These are phyloP conservation scores for Xylaria flabelliformis DNA, from an alignment of 495 filamentous ascomycete species.

Conservation along the genomic window DNA sequence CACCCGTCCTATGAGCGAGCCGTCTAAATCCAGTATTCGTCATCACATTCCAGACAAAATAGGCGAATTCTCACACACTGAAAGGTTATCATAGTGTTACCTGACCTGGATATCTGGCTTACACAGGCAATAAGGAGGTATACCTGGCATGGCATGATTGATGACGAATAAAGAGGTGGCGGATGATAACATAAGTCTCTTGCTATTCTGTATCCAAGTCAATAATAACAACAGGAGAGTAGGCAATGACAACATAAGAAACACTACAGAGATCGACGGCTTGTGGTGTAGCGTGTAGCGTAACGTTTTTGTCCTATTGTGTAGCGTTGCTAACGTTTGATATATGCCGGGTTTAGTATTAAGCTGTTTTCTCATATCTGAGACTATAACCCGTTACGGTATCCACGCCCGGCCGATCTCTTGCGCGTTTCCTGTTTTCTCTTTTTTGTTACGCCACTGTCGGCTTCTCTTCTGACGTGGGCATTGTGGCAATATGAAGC, in stretches of 20 bases:
- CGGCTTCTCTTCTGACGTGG: neutral
- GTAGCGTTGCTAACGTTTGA: neutral
- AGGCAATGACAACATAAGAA: constrained; percentile 5
- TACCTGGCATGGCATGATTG: neutral
- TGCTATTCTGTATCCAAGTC: neutral
- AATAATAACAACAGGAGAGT: constrained; percentile 8
- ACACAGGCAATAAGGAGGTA: neutral
- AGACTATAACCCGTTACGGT: neutral
- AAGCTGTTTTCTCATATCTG: neutral
- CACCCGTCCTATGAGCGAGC: neutral
- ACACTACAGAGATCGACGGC: neutral
- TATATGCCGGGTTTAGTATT: constrained; percentile 17
- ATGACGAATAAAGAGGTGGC: neutral
- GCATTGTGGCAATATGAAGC: neutral
- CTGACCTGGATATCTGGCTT: too few relatives aligned
- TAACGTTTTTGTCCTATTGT: neutral
- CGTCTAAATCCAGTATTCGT: neutral
- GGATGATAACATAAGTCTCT: constrained; percentile 1
- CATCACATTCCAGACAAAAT: neutral
- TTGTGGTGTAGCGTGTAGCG: neutral
- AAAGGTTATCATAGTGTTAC: neutral
- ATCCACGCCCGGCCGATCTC: constrained; percentile 8
- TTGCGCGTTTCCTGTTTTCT: constrained; percentile 12
- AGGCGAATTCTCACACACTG: neutral
- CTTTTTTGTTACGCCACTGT: neutral